Evolutionary conservation across 2,329 filamentous ascomycete species (phyloP).

Genomic region (Sclerotiophoma versabilis): DNA sequence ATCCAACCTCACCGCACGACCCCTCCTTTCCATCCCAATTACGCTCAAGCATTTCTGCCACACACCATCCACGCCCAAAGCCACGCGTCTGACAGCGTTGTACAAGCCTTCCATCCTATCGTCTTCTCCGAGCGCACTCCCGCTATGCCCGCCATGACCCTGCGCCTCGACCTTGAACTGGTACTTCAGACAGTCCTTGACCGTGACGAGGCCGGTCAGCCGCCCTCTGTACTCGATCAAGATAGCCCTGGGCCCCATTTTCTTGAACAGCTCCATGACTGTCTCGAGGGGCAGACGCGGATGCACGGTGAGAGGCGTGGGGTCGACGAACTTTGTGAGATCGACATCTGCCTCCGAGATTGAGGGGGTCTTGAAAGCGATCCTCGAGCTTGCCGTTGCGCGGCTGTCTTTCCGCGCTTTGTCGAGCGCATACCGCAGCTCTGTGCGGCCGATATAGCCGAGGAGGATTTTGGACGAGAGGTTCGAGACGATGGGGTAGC

Average conservation of each 20-base stretch:
- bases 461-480: conserved; percentile 73
- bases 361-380: conserved; percentile 66
- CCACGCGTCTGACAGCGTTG: conserved; percentile 20
- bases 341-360: conserved; percentile 60
- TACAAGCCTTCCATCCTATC: conserved; percentile 42
- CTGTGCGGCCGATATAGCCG: conserved; percentile 91
- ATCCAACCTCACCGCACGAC: conserved; percentile 33
- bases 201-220: conserved; percentile 85
- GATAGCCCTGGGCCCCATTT: conserved; percentile 93
- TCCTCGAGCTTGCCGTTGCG: conserved; percentile 55
- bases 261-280: conserved; percentile 98
- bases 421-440: conserved; percentile 89
- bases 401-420: conserved; percentile 73
- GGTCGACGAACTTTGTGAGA: conserved; percentile 86
- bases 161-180: conserved; percentile 95
- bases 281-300: conserved; percentile 92
- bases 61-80: conserved; percentile 23
- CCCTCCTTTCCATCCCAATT: conserved; percentile 18
- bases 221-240: conserved; percentile 88
- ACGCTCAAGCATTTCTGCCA: conserved; percentile 24
- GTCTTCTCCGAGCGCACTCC: conserved; percentile 20
- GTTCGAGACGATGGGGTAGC: conserved; percentile 90
- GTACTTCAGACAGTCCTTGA: conserved; percentile 96
- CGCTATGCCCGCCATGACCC: conserved; percentile 64
- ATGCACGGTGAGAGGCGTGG: conserved; percentile 88